Percentiles rank a stretch among this genome's conserved stretches.
phyloP scores from a whole-genome alignment of 2,329 filamentous ascomycete genomes.

The Mariannaea sp. region DNA sequence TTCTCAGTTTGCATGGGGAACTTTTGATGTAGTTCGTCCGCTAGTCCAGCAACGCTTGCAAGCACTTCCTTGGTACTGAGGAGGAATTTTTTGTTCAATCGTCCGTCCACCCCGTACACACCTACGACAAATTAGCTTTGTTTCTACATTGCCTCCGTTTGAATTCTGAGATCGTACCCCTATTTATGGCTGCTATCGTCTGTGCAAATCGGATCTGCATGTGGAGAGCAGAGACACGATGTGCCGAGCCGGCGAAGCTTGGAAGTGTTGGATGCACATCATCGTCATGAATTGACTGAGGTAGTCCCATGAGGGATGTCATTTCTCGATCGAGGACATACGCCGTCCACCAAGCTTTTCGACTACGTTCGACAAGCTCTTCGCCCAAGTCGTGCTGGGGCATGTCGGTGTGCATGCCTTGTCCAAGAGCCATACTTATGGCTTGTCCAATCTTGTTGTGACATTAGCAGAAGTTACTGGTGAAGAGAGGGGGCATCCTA shows the following conservation, averaged over 20 bases:
- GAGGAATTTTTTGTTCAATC: constrained; percentile 40
- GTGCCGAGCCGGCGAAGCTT: constrained; percentile 34
- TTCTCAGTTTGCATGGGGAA: constrained; percentile 40
- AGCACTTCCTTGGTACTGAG: constrained; percentile 40
- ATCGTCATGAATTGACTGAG: constrained; percentile 54
- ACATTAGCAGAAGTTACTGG: constrained; percentile 14
- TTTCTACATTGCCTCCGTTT: fast-evolving
- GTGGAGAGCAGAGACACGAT: constrained; percentile 37
- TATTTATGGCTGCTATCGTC: constrained; percentile 40
- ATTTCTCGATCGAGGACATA: constrained; percentile 59
- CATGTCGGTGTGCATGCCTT: constrained; percentile 60
- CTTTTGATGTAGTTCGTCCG: constrained; percentile 38
- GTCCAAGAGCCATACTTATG: constrained; percentile 52
- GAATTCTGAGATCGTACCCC: constrained; percentile 29
- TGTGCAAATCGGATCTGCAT: constrained; percentile 42
- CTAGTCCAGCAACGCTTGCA: constrained; percentile 35
- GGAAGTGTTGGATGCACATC: constrained; percentile 52
- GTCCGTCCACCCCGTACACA: constrained; percentile 39
- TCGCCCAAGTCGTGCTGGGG: constrained; percentile 48
- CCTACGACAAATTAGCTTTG: constrained; percentile 17
- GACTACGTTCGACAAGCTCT: constrained; percentile 49
- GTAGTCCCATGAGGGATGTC: constrained; percentile 58
- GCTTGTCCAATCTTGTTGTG: constrained; percentile 53
- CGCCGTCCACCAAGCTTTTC: constrained; percentile 59
- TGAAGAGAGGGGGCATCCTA: constrained; percentile 31